Percentiles rank a stretch among this genome's conserved stretches.
Evolutionary conservation across 768 basidiomycete genomes (phyloP).

Genomic region (Clitopilus hobsonii): DNA sequence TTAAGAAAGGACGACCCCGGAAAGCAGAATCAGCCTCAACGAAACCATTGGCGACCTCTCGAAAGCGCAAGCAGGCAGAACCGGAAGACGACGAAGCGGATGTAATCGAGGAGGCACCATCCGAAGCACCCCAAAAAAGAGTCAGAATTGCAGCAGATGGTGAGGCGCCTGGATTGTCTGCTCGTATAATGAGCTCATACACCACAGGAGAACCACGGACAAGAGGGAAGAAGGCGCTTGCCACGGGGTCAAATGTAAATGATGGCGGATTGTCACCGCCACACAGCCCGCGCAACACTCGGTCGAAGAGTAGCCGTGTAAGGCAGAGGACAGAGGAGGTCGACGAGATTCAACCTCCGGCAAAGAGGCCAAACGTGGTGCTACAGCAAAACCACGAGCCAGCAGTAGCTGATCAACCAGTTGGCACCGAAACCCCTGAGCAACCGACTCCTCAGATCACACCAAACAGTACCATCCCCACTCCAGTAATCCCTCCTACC

Average conservation of each 20-base stretch:
- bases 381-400: background rate
- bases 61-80: conserved; percentile 15
- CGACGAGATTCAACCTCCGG: background rate
- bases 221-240: background rate
- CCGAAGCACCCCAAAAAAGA: no score
- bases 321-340: conserved; percentile 15
- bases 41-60: conserved; percentile 11
- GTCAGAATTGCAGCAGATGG: no score
- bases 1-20: conserved; percentile 57
- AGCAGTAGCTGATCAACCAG: background rate
- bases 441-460: no score
- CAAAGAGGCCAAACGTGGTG: background rate
- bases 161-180: no score
- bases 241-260: no score
- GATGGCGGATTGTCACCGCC: no score
- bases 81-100: conserved; percentile 8
- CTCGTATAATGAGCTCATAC: no score
- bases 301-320: conserved; percentile 29
- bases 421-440: no score
- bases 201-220: no score
- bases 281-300: background rate
- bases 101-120: background rate
- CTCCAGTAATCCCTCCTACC: no score
- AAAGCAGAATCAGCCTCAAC: conserved; percentile 26
- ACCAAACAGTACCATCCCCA: no score